These are phyloP conservation scores for Pulveroboletus sp. DNA, from an alignment of 768 basidiomycete species.

Conservation along the genomic window DNA sequence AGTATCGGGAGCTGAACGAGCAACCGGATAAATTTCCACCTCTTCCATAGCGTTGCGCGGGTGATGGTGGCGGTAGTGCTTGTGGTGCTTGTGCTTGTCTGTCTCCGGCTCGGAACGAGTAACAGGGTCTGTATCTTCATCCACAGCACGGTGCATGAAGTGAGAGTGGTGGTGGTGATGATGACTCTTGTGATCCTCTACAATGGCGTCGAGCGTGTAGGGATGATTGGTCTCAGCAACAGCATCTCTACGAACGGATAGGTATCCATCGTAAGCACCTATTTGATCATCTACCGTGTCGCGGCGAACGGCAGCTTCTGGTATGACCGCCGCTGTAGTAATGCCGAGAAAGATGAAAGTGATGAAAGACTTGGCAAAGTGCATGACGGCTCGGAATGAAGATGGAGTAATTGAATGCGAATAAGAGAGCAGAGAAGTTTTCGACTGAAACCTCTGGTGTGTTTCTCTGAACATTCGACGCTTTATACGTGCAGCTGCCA, in stretches of 20 bases:
- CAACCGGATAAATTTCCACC: neutral
- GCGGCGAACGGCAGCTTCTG: neutral
- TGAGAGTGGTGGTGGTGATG: neutral
- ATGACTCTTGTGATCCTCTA: neutral
- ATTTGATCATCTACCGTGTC: neutral
- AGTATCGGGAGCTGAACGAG: neutral
- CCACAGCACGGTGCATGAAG: no score
- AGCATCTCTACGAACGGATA: neutral
- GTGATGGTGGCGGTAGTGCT: neutral
- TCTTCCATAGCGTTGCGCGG: neutral
- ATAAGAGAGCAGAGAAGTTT: neutral
- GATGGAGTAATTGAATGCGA: neutral
- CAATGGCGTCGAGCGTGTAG: no score
- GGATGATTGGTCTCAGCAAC: no score
- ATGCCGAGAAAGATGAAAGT: slow-evolving; percentile 4
- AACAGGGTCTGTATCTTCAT: neutral
- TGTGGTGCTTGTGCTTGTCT: neutral
- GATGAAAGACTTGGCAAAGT: neutral
- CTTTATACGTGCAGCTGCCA: neutral
- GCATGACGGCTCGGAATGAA: slow-evolving; percentile 2
- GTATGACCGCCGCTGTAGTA: slow-evolving; percentile 1
- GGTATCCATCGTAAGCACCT: no score
- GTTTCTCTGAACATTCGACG: neutral
- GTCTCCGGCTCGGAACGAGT: neutral
- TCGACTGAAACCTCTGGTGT: neutral